These are phyloP conservation scores for Candida incommunis DNA, from an alignment of 805 yeast genomes.

Conservation along the genomic window DNA sequence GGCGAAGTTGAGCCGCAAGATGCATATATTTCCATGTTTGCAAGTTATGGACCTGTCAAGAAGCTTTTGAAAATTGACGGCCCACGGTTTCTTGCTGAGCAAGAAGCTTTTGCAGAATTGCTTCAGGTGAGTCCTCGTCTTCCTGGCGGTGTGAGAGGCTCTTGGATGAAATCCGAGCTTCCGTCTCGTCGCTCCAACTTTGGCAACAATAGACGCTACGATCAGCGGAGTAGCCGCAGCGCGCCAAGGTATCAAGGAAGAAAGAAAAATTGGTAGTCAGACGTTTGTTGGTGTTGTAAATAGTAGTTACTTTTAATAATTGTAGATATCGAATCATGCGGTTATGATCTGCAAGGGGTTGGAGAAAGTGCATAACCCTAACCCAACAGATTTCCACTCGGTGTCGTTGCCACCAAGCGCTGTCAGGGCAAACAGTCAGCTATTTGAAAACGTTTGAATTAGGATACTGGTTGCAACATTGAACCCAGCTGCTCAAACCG, in stretches of 20 bases:
- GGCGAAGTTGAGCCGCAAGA: slow-evolving; percentile 1
- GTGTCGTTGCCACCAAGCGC: no score
- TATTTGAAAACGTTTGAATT: no score
- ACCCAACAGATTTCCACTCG: no score
- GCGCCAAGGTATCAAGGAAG: slow-evolving; percentile 3
- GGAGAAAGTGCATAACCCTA: no score
- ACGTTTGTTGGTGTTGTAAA: neutral
- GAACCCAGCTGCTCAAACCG: no score
- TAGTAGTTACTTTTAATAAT: no score
- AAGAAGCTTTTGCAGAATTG: slow-evolving; percentile 3
- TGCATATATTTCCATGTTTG: slow-evolving; percentile 2
- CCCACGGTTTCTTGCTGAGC: slow-evolving; percentile 1
- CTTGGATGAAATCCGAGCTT: neutral
- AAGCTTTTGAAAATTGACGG: slow-evolving; percentile 1
- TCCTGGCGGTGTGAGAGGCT: neutral
- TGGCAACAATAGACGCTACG: neutral
- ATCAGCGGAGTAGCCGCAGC: slow-evolving; percentile 3
- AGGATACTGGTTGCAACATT: no score
- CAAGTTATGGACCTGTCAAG: slow-evolving; percentile 2
- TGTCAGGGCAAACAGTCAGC: no score
- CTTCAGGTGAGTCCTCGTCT: neutral
- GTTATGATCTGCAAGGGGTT: no score
- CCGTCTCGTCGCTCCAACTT: neutral
- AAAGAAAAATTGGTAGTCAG: slow-evolving; percentile 2
- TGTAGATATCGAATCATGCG: no score